Evolutionary conservation across 2,329 filamentous ascomycete species (phyloP).

Genomic region (Fusarium verticillioides): DNA sequence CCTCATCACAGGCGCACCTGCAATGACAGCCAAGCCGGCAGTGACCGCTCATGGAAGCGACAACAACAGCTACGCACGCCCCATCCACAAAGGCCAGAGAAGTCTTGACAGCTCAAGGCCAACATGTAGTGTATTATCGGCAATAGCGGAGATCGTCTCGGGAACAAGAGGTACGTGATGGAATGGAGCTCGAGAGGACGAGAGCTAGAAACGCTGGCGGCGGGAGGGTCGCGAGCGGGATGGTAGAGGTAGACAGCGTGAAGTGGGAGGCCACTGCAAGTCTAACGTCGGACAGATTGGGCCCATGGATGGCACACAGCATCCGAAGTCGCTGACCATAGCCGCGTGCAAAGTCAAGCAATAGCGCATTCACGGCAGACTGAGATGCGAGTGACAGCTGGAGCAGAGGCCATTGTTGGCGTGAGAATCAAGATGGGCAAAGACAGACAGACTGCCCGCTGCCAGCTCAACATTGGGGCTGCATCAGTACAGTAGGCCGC

Average conservation of each 20-base stretch:
- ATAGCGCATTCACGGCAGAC: fast-evolving
- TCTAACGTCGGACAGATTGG: neutral
- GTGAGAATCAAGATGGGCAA: neutral
- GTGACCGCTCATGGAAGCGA: neutral
- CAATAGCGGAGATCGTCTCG: neutral
- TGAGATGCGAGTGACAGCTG: neutral
- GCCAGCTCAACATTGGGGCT: neutral
- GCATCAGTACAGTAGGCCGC: neutral
- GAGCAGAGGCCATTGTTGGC: neutral
- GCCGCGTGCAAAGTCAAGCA: neutral
- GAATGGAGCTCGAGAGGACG: neutral
- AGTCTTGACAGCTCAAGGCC: neutral
- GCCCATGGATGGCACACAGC: neutral
- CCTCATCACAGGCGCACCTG: no score
- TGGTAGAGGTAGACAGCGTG: neutral
- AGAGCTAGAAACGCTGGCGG: neutral
- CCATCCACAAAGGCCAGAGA: no score
- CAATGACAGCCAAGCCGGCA: no score
- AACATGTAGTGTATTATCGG: neutral
- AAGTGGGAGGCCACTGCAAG: neutral
- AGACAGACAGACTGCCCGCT: neutral
- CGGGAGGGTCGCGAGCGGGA: neutral
- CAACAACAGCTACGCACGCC: no score
- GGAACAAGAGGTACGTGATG: no score
- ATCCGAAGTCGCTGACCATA: neutral